Conservation (phyloP, 208 protist genomes). For the Trypanosoma platydactyli region DNA sequence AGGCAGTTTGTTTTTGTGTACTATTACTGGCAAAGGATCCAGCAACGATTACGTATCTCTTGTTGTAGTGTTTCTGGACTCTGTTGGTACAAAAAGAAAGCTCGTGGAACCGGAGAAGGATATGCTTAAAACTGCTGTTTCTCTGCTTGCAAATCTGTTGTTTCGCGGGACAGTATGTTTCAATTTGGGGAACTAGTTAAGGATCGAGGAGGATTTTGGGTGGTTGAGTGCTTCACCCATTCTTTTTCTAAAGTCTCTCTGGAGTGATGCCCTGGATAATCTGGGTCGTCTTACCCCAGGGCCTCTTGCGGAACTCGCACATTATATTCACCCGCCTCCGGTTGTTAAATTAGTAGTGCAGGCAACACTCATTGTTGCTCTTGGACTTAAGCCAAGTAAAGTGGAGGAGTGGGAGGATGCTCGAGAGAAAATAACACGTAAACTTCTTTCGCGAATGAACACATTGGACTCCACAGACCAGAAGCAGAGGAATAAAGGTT, state of each 20-base stretch:
- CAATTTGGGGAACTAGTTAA: conserved; percentile 26
- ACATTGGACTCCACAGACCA: conserved; percentile 52
- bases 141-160: conserved; percentile 45
- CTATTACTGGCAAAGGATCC: conserved; percentile 32
- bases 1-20: conserved; percentile 30
- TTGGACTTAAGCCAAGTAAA: conserved; percentile 53
- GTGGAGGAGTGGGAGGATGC: conserved; percentile 53
- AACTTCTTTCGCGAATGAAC: conserved; percentile 50
- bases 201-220: conserved; percentile 46
- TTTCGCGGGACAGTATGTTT: conserved; percentile 22
- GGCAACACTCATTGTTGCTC: conserved; percentile 43
- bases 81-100: conserved; percentile 37
- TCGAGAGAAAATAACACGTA: conserved; percentile 40
- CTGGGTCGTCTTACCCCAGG: conserved; percentile 42
- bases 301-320: conserved; percentile 55
- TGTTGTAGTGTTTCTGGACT: conserved; percentile 51
- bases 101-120: conserved; percentile 42
- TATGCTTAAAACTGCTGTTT: conserved; percentile 35
- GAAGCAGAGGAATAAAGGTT: conserved; percentile 36
- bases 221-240: conserved; percentile 19
- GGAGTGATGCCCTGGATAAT: conserved; percentile 32
- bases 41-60: conserved; percentile 24
- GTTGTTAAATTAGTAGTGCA: conserved; percentile 53
- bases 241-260: conserved; percentile 52
- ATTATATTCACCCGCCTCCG: conserved; percentile 53